phyloP scores from a whole-genome alignment of 345 rosid species.

The Heritiera littoralis region DNA sequence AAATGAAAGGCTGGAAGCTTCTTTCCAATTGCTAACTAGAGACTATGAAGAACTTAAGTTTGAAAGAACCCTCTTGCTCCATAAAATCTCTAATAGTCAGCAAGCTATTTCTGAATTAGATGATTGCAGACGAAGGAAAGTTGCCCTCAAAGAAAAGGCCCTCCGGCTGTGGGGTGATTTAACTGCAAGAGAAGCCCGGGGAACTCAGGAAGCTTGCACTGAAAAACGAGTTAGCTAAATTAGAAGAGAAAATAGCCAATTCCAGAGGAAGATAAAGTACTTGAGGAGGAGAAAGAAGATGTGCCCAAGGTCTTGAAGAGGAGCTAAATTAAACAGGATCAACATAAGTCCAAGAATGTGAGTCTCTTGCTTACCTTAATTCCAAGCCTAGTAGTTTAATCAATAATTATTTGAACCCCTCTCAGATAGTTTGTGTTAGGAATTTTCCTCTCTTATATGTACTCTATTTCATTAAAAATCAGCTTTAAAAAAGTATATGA shows the following conservation, averaged over 20 bases:
- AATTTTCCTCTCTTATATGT: constrained; percentile 1
- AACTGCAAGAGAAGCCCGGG: constrained; percentile 62
- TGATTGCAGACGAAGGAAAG: constrained; percentile 46
- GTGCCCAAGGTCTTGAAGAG: constrained; percentile 33
- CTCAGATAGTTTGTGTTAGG: constrained; percentile 31
- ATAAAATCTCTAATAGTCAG: constrained; percentile 46
- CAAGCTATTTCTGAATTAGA: constrained; percentile 46
- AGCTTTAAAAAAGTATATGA: background rate
- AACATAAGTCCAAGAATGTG: constrained; percentile 15
- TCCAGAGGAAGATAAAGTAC: constrained; percentile 50
- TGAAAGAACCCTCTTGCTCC: constrained; percentile 33
- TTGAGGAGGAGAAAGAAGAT: constrained; percentile 60
- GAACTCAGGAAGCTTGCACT: constrained; percentile 51
- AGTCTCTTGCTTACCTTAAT: constrained; percentile 19
- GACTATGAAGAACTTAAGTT: constrained; percentile 50
- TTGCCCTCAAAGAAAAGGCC: constrained; percentile 62
- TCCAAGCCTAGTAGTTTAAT: constrained; percentile 3
- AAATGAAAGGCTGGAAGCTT: constrained; percentile 61
- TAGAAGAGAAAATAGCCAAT: constrained; percentile 50
- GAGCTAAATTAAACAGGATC: constrained; percentile 29
- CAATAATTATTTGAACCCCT: constrained; percentile 14
- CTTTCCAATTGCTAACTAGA: constrained; percentile 51
- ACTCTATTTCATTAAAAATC: constrained; percentile 5
- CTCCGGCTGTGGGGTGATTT: constrained; percentile 64
- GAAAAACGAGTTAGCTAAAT: constrained; percentile 58